A percentile compares a stretch with the other conserved stretches of the same genome.
Evolutionary conservation across 768 basidiomycete genomes (phyloP).

Genomic region (Baorangia bicolor): DNA sequence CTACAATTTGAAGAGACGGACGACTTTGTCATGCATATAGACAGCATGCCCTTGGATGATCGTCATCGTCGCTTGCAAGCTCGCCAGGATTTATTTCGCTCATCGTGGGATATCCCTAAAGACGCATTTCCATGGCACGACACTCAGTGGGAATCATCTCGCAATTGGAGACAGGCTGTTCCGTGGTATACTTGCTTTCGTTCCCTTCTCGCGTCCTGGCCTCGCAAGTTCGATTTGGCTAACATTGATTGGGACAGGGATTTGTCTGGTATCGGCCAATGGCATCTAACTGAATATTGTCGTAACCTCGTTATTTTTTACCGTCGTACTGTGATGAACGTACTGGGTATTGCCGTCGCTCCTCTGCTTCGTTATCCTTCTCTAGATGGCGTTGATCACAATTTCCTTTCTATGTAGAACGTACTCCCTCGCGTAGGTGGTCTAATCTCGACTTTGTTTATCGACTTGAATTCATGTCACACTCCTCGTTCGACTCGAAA

Average conservation of each 20-base stretch:
- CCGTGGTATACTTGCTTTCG: neutral
- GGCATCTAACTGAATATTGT: neutral
- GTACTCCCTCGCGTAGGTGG: too few species aligned
- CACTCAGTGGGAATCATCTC: neutral
- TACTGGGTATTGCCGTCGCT: neutral
- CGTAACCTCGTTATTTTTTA: neutral
- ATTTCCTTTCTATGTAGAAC: too few species aligned
- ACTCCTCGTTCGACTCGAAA: too few species aligned
- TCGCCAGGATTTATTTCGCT: neutral
- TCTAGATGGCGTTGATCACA: too few species aligned
- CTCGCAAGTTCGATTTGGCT: neutral
- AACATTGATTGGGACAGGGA: neutral
- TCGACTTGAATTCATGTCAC: too few species aligned
- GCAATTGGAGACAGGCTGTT: neutral
- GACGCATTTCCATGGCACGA: neutral
- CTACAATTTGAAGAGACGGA: neutral
- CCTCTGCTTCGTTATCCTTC: neutral
- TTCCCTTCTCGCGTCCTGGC: neutral
- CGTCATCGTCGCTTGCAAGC: neutral
- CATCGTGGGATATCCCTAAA: neutral
- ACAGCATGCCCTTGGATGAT: neutral
- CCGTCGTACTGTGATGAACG: neutral
- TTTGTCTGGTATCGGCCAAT: neutral
- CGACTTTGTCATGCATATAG: neutral
- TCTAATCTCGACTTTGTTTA: too few species aligned